A percentile compares a stretch with the other conserved stretches of the same genome.
phyloP scores from a whole-genome alignment of 148 eudicot genomes.

The Diospyros kaki region DNA sequence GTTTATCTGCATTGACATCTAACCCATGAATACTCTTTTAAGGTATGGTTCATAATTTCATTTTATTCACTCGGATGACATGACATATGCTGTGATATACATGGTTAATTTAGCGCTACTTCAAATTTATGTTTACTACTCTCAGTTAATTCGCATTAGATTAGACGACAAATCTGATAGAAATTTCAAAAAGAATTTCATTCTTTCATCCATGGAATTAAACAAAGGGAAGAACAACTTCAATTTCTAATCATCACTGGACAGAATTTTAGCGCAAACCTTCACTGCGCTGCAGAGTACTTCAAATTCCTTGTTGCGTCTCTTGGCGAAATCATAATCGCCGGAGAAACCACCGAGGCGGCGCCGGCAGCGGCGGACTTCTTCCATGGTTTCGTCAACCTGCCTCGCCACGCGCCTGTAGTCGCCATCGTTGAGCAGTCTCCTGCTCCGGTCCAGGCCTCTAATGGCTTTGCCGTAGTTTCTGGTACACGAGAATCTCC shows the following conservation, averaged over 20 bases:
- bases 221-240: neutral
- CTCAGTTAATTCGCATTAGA: too few relatives aligned
- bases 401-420: conserved; percentile 4
- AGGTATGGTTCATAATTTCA: too few relatives aligned
- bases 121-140: too few relatives aligned
- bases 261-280: conserved; percentile 8
- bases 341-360: neutral
- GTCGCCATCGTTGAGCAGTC: neutral
- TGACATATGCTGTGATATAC: too few relatives aligned
- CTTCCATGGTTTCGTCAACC: neutral
- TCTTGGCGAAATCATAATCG: neutral
- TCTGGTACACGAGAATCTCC: neutral
- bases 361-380: conserved; percentile 7
- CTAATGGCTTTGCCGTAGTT: conserved; percentile 6
- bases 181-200: neutral
- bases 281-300: conserved; percentile 6
- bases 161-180: neutral
- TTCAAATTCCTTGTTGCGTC: conserved; percentile 11
- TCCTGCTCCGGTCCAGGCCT: neutral
- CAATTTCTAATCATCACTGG: neutral
- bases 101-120: too few relatives aligned
- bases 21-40: too few relatives aligned
- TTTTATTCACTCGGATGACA: too few relatives aligned
- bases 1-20: too few relatives aligned
- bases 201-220: neutral